phyloP scores from a whole-genome alignment of 2,329 filamentous ascomycete genomes.

The Colletotrichum scovillei region DNA sequence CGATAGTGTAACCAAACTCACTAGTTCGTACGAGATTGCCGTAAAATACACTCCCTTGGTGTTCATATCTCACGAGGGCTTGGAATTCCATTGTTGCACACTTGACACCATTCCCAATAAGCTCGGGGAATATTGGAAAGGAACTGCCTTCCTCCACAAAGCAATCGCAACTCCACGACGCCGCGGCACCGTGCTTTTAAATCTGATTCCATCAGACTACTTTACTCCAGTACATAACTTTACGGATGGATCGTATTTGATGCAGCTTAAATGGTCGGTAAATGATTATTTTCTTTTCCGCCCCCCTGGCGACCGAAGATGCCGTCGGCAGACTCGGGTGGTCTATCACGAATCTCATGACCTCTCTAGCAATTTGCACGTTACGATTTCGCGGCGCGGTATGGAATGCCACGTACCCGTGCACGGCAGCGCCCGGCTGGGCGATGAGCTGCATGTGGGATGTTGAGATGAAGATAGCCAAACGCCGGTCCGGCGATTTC shows the following conservation, averaged over 20 bases:
- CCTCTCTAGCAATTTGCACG: too few relatives aligned
- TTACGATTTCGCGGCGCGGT: too few relatives aligned
- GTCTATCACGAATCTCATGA: too few relatives aligned
- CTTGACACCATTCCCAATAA: not conserved
- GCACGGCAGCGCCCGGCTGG: too few relatives aligned
- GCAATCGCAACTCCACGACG: not conserved
- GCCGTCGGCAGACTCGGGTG: not conserved
- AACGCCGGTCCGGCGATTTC: not conserved
- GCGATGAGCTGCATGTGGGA: not conserved
- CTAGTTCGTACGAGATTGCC: not conserved
- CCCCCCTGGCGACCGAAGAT: not conserved
- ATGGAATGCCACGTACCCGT: too few relatives aligned
- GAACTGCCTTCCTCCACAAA: not conserved
- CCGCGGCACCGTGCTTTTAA: not conserved
- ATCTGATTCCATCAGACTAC: not conserved
- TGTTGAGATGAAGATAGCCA: not conserved
- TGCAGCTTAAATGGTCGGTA: too few relatives aligned
- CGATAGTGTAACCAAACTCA: not conserved
- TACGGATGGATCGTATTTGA: too few relatives aligned
- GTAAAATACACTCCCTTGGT: not conserved
- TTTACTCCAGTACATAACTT: too few relatives aligned
- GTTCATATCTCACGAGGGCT: not conserved
- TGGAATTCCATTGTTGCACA: not conserved
- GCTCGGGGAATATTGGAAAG: not conserved
- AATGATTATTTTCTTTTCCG: not conserved